Conservation (phyloP, 495 filamentous ascomycete species). For the Podospora appendiculata region DNA sequence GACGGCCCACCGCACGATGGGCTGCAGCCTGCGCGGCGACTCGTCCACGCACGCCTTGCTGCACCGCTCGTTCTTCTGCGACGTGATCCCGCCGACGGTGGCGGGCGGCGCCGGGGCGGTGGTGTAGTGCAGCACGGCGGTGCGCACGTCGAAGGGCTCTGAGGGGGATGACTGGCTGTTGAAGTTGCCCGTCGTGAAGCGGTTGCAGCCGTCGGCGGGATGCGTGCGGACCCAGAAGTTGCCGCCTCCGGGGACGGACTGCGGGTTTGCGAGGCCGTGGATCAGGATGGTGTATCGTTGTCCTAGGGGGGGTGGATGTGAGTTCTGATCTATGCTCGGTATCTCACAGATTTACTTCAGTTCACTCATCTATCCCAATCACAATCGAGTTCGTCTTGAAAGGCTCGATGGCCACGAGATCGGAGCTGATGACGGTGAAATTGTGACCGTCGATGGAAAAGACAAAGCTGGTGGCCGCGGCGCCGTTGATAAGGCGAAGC, state of each 20-base stretch:
- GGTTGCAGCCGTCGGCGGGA: background rate
- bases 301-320: constrained; percentile 39
- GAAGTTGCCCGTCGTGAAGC: constrained; percentile 6
- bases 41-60: constrained; percentile 2
- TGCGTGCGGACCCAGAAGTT: constrained; percentile 47
- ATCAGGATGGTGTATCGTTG: constrained; percentile 62
- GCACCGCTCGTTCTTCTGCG: background rate
- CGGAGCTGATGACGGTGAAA: constrained; percentile 37
- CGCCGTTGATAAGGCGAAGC: constrained; percentile 43
- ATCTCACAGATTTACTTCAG: too few species aligned
- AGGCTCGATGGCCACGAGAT: constrained; percentile 42
- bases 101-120: background rate
- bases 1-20: constrained; percentile 4
- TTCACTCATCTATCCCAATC: constrained; percentile 23
- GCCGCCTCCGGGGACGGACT: constrained; percentile 9
- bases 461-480: constrained; percentile 4
- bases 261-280: constrained; percentile 38
- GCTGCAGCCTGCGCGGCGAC: background rate
- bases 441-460: constrained; percentile 39
- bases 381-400: constrained; percentile 36
- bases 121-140: constrained; percentile 5
- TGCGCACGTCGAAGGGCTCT: constrained; percentile 4
- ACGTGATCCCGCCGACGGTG: background rate
- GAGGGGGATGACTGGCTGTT: constrained; percentile 13
- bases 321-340: too few species aligned